A percentile compares a stretch with the other conserved stretches of the same genome.
These are phyloP conservation scores for Tricholoma matsutake DNA, from an alignment of 768 basidiomycete species.

Conservation along the genomic window DNA sequence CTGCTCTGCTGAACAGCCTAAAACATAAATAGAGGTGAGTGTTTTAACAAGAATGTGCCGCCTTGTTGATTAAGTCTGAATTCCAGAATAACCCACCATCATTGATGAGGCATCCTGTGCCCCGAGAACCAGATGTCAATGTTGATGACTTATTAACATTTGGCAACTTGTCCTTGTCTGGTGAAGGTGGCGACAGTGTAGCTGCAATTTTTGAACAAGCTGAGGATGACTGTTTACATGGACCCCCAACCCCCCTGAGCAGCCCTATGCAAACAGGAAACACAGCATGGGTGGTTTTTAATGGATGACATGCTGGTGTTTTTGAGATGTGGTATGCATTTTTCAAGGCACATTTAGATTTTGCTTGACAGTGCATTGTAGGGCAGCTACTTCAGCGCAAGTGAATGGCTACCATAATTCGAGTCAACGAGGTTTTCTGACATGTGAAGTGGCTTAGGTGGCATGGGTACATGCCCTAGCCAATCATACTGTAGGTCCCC, in stretches of 20 bases:
- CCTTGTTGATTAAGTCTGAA: no score
- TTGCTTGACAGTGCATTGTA: neutral
- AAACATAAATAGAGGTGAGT: no score
- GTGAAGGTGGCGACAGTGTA: no score
- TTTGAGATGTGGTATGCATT: neutral
- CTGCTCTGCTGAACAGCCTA: no score
- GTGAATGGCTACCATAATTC: neutral
- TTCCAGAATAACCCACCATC: no score
- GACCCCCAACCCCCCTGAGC: neutral
- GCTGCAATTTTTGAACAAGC: neutral
- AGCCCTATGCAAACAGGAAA: neutral
- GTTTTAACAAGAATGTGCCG: no score
- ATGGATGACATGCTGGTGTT: neutral
- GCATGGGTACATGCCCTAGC: neutral
- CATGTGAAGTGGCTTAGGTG: neutral
- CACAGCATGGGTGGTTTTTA: neutral
- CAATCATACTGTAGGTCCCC: no score
- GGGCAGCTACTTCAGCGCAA: neutral
- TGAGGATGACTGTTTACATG: neutral
- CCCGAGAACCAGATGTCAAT: no score
- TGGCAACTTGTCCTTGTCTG: no score
- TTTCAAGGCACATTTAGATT: neutral
- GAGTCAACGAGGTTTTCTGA: neutral
- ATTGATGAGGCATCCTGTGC: no score
- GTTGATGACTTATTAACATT: no score